Evolutionary conservation across 257 asterid species (phyloP), one percentile per base, ranked within the genome.

Genomic region (Lavandula angustifolia): DNA sequence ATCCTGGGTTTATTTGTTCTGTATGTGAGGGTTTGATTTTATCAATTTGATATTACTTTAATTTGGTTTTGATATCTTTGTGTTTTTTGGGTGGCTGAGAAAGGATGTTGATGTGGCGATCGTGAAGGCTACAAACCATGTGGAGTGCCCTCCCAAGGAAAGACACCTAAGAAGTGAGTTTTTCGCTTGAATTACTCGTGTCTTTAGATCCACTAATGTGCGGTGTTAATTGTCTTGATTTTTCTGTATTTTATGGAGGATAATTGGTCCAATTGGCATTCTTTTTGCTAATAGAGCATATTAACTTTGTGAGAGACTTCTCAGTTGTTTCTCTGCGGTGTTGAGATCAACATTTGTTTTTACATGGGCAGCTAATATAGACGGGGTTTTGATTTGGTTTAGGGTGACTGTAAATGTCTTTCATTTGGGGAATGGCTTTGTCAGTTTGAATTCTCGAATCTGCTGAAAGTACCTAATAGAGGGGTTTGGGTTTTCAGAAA

Each of bases 51-150:
- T 59, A 17, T 14, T 44, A 9, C 4, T 31, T 68, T 55, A 27
- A 53, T 62, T 76, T 44, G 1, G 50, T 44, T 56, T 51, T 53
- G 57, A 54, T 16, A 11, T 29, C 48, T 62, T 53, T 32, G 27
- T 29, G 17, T 67, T 71, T 66, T 67, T 71, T 66, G 38, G 78
- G 46, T 78, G 78, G 38, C 76, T 69, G 75, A 71, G 66, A 63
- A 80, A 94, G 98, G 96, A 94, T 82, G 85, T 94, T 76, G 99
- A 94, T 85, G 97, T 94, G 82, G 99, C 98, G 79, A 84, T 90
- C 82, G 99, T 88, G 59, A 94, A 94, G 86, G 96, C 99, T 76
- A 94, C 99, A 7, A 94, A 94, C 85, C 99, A 94, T 82, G 99
- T 90, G 69, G 99, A 86, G 84, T 75, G 86, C 62, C 98, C 99